Base-by-base conservation (phyloP, 768 basidiomycete genomes). In the Naematelia aurantialba region DNA sequence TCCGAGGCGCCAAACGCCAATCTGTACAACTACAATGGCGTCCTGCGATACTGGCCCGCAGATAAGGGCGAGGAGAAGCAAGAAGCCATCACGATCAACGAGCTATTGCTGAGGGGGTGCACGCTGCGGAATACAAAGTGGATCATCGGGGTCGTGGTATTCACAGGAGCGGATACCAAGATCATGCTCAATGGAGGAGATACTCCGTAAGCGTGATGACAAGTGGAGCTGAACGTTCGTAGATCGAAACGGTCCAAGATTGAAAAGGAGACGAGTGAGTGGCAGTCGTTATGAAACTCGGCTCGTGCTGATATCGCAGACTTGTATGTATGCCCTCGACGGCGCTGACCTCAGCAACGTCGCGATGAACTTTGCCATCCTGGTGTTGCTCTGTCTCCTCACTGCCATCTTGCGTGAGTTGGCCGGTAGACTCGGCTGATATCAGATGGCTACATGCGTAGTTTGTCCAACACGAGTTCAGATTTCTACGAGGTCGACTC, bases 1-100 rank as follows among this genome's bases (percentile, higher is more conserved):
- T 90, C 89, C 0, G 94, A 99, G 73, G 86, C 91, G 1, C 89
- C 94, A 2, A 89, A 92, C 73, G 89, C 89, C 70, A 96, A 97
- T 74, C 79, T 99, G 2, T 99, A 98, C 70, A 75, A 86, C 2
- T 96, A 91, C 78, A 89, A 89, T 65, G 92, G 86, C 2, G 87
- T 93, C 0, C 78, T 97, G 25, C 83, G 85, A 21, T 97, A 88
- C 56, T 60, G 66, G 17, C 60, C 61, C 3, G 60, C 55, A 71
- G 83, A 80, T 47, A 85, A 88, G 59, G 67, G 81, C 84, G 1
- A 85, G 58, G 51, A 54, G 19, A 62, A 72, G 61, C 60, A 74
- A 21, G 79, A 80, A 49, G 71, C 79, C 3, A 67, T 92, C 50
- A 85, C 87, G 3, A 93, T 97, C 80, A 96, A 93, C 75, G 91